These are phyloP conservation scores for Mortierella sp. DNA, from an alignment of 371 early-diverging fungal species.

Conservation along the genomic window DNA sequence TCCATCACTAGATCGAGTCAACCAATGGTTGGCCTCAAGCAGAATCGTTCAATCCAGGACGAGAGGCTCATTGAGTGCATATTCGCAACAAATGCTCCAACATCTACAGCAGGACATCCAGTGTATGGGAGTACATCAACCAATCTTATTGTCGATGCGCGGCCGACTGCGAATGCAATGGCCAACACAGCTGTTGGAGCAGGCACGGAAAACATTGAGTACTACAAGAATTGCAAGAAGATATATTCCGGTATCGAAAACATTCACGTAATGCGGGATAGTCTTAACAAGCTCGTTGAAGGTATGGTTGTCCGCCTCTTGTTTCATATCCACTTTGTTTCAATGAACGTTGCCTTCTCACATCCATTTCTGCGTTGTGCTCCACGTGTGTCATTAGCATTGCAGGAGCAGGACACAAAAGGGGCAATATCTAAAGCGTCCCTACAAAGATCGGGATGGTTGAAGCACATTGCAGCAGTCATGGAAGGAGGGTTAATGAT, in stretches of 20 bases:
- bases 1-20: constrained; percentile 95
- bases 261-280: constrained; percentile 97
- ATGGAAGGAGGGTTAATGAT: constrained; percentile 85
- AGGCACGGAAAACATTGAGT: constrained; percentile 93
- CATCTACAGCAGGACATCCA: constrained; percentile 59
- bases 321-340: no score
- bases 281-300: constrained; percentile 84
- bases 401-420: constrained; percentile 63
- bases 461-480: constrained; percentile 84
- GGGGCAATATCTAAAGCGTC: constrained; percentile 63
- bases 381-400: no score
- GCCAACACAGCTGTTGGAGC: constrained; percentile 95
- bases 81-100: constrained; percentile 71
- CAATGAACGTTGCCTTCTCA: no score
- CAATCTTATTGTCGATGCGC: constrained; percentile 93
- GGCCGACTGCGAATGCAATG: constrained; percentile 94
- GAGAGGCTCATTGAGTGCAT: constrained; percentile 95
- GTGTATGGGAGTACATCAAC: constrained; percentile 51
- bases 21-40: constrained; percentile 94
- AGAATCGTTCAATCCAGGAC: constrained; percentile 95
- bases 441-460: constrained; percentile 84
- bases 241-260: constrained; percentile 94
- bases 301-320: no score
- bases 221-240: constrained; percentile 89
- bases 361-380: no score